Base-by-base conservation (phyloP, 352 stramenopile genomes). In the Phytophthora boehmeriae region DNA sequence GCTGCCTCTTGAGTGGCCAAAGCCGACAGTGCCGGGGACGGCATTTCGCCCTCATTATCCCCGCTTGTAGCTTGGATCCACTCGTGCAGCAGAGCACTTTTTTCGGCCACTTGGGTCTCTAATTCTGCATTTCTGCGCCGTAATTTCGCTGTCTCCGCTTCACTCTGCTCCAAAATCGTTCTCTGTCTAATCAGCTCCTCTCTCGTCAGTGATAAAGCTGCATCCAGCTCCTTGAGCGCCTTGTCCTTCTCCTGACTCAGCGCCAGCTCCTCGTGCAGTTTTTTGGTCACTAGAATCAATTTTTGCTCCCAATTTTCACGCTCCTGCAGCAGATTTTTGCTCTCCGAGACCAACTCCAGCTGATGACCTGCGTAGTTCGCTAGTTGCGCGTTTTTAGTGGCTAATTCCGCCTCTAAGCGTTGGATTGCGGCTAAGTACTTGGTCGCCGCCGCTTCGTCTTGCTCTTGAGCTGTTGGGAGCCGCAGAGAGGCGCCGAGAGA, bases 321-420 rank as follows among this genome's bases (percentile, higher is more conserved):
- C 43, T 80, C 76, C 49, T 90, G 80, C 32, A 90, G 48, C 23
- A 92, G 66, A 67, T 84, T 74, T 61, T 95, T 89, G 69, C 80
- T 92, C 50, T 92, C 81, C 35, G 70, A 81, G 57, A 90, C 78
- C 11, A 92, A 68, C 50, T 78, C 67, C 47, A 90, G 59, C 52
- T 93, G 80, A 38, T 87, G 76, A 8, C 83, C 80, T 0, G 75
- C 72, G 22, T 84, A 86, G 4, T 20, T 55, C 25, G 76, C 80
- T 5, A 90, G 54, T 49, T 84, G 71, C 32, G 76, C 80, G 54
- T 87, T 91, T 51, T 86, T 88, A 1, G 77, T 73, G n/a, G 71
- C 73, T 32, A 95, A 59, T 56, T 95, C 86, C 13, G 59, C 63
- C 66, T 95, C 86, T 22, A 92, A 70, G 10, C 73, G 68, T 68